phyloP scores from a whole-genome alignment of 2,329 filamentous ascomycete genomes.

The Pseudogymnoascus sp. region DNA sequence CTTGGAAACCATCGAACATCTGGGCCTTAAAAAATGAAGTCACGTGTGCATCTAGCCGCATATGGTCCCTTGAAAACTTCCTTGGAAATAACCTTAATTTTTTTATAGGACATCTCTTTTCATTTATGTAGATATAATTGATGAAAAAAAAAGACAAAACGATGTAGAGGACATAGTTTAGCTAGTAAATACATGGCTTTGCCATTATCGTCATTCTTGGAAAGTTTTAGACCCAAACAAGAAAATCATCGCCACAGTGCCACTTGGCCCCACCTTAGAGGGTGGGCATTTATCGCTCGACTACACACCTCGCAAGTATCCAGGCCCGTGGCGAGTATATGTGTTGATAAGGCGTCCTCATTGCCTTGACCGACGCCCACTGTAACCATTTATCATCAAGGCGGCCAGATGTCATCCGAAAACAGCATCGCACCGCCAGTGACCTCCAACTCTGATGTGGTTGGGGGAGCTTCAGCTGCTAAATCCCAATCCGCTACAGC shows the following conservation, averaged over 20 bases:
- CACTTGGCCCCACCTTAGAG: constrained; percentile 4
- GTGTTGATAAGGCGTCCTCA: background rate
- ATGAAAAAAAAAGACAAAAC: background rate
- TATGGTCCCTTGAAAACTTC: background rate
- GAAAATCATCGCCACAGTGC: constrained; percentile 10
- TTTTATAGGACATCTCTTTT: background rate
- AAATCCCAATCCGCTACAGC: background rate
- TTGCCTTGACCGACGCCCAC: background rate
- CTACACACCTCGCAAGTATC: constrained; percentile 4
- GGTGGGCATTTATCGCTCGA: constrained; percentile 7
- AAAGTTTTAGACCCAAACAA: constrained; percentile 9
- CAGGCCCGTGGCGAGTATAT: constrained; percentile 12
- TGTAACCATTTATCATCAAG: constrained; percentile 9
- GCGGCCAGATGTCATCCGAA: constrained; percentile 15
- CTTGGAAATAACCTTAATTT: background rate
- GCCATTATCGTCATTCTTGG: constrained; percentile 1
- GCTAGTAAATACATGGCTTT: background rate
- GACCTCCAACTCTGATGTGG: constrained; percentile 10
- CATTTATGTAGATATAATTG: background rate
- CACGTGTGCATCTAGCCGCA: background rate
- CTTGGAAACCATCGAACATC: background rate
- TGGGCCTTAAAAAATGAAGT: background rate
- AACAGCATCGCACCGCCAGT: constrained; percentile 1
- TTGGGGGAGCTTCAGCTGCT: constrained; percentile 4
- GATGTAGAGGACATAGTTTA: background rate